Evolutionary conservation across 2,329 filamentous ascomycete genomes (phyloP), one percentile per base, ranked within the genome.

Genomic region (Phoma herbarum): DNA sequence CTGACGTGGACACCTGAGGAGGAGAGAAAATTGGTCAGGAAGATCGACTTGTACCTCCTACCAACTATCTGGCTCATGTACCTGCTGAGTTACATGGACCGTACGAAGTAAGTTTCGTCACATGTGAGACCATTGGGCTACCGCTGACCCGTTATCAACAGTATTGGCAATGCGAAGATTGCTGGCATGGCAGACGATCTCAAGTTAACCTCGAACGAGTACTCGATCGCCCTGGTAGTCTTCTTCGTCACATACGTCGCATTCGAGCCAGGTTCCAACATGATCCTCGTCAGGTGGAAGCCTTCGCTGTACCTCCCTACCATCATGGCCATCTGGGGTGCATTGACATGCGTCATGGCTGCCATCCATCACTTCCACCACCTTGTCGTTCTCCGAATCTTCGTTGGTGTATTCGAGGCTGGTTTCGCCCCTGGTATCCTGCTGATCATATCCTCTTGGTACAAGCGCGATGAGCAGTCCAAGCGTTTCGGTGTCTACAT

Each of bases 401-500:
- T 85, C 42, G 79, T 86, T 28, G 85, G 85, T 44, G 68, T 85
- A 0, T 81, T 85, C 39, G 85, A 86, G 68, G 81, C 81, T 8
- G 82, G 83, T 0, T 85, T 85, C 45, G 84, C 82, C 44, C 84
- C 85, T 0, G 85, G 84, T 25, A 80, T 86, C 42, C 75, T 85
- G 44, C 80, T 83, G 44, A 79, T 84, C 22, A 78, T 88, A 7
- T 85, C 83, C 0, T 85, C 80, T 0, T 88, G 85, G 85, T 88
- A 88, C 66, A 83, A 84, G 59, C 83, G 80, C 47, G 80, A 81
- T 12, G 86, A 88, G 64, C 80, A 87, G 41, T 82, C 83, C 0
- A 85, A 84, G 49, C 81, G 86, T 2, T 84, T 85, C 43, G 83
- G 80, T 8, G 71, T 88, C 1, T 87, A 85, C 63, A 84, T 86